Evolutionary conservation across 129 eudicot species (phyloP), one percentile per base, ranked within the genome.

Genomic region (Helianthus tuberosus): DNA sequence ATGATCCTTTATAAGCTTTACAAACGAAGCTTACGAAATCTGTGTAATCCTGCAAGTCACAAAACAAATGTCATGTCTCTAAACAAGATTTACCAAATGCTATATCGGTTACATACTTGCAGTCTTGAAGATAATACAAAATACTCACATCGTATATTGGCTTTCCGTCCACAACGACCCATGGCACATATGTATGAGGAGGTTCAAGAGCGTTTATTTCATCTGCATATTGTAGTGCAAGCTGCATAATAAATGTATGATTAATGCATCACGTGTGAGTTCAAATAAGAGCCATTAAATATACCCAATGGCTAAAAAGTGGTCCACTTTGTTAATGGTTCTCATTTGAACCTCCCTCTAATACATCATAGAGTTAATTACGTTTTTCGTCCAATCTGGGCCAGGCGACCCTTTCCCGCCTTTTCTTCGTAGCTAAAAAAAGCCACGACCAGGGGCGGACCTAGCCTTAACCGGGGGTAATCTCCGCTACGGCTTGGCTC

Each of bases 151-250:
- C 98, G 14, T 88, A 84, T 11, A 93, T 75, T 35, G 98, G 98
- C 54, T 90, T 75, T 67, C 98, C 97, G 66, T 93, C 86, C 14
- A 93, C 96, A 25, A 78, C 85, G 17, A 94, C 93, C 98, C 97
- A 94, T 35, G 98, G 98, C 32, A 94, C 96, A 41, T 90, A 94
- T 48, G 75, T 76, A 69, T 94, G 98, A 66, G 91, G 97, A 72
- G 98, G 98, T 76, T 86, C 52, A 61, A 94, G 98, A 11, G 86
- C 85, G 41, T 79, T 77, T 62, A 96, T 94, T 72, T 83, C 85
- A 29, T 82, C 91, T 14, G 93, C 98, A 71, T 90, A 89, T 72
- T 62, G 64, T 29, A 92, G 87, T 72, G 83, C 86, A 75, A 92
- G 93, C 96, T 90, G 83, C 82, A 85, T 2, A 58, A 23, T 25